These are phyloP conservation scores for Talaromyces sp. DNA, from an alignment of 2,329 filamentous ascomycete genomes.

Conservation along the genomic window DNA sequence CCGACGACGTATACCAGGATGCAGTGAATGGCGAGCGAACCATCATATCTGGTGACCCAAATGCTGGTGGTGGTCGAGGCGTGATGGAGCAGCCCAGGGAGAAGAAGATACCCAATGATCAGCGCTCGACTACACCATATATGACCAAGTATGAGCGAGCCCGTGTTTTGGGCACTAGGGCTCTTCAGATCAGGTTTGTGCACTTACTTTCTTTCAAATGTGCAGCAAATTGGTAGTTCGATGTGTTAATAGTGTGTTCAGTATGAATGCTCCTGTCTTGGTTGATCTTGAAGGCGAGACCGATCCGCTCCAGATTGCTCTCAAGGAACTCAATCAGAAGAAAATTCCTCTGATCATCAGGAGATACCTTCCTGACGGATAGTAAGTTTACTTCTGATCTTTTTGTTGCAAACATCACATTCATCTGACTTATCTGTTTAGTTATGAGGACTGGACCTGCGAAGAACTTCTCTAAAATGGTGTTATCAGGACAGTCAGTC, in stretches of 20 bases:
- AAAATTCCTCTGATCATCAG: constrained; percentile 96
- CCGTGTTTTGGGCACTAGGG: constrained; percentile 86
- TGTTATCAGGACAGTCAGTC: constrained; percentile 22
- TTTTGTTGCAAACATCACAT: not conserved
- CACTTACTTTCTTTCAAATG: not conserved
- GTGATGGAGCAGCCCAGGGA: constrained; percentile 59
- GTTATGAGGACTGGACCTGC: constrained; percentile 99
- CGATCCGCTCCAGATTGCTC: constrained; percentile 92
- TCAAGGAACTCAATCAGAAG: constrained; percentile 96
- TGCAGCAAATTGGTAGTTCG: not conserved
- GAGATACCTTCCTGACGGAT: constrained; percentile 94
- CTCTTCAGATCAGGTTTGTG: constrained; percentile 86
- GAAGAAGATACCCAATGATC: constrained; percentile 86
- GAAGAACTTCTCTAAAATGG: constrained; percentile 72
- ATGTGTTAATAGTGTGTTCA: constrained; percentile 38
- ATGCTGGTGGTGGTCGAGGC: constrained; percentile 49
- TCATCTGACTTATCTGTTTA: constrained; percentile 34
- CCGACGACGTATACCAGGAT: constrained; percentile 38
- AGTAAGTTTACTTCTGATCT: constrained; percentile 56
- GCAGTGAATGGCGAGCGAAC: constrained; percentile 40
- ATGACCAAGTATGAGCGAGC: constrained; percentile 99
- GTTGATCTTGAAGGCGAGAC: constrained; percentile 97
- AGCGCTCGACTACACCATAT: constrained; percentile 91
- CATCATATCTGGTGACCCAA: constrained; percentile 51
- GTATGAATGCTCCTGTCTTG: constrained; percentile 95